Evolutionary conservation across 2,329 filamentous ascomycete species (phyloP), one percentile per base, ranked within the genome.

Genomic region (Aplosporella prunicola): DNA sequence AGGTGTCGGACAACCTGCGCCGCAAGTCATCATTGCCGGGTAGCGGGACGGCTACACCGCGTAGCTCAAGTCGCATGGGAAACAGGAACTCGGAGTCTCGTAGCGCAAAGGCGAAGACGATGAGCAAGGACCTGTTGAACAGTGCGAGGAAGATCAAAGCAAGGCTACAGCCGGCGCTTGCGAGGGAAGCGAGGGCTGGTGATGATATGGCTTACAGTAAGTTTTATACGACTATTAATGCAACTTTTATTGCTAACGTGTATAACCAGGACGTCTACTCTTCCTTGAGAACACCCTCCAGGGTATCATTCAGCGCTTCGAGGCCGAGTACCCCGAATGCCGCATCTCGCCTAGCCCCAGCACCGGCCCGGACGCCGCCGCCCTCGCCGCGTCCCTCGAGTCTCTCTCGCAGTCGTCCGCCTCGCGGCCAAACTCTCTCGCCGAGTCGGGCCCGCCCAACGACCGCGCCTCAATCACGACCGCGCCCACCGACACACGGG

Each of bases 241-340:
- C n/a, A n/a, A n/a, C n/a, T n/a, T n/a, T n/a, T n/a, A n/a, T n/a
- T n/a, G n/a, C 47, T 58, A 50, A 57, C 43, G 29, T n/a, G n/a
- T 17, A 14, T 5, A 8, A 9, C 13, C 43, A 83, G 79, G 77
- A 23, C 81, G 82, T 32, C 73, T 96, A 14, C 68, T 81, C 28
- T 94, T 94, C 72, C 74, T 98, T 20, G 87, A 95, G 51, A 71
- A 82, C 43, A 96, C 91, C 0, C 70, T 98, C 8, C 74, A 87
- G 51, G 80, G 82, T 47, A 95, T 96, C 64, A 96, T 96, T 52
- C 80, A 85, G 55, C 82, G 91, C 18, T 98, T 96, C 55, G 91
- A 96, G 58, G 83, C 93, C 55, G 89, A 96, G 59, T 96, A 87
- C 51, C 91, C 91, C 0, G 89, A 96, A 54, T 93, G 84, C 1